Base-by-base conservation (phyloP, 805 yeast species). In the Scheffersomyces spartinae region DNA sequence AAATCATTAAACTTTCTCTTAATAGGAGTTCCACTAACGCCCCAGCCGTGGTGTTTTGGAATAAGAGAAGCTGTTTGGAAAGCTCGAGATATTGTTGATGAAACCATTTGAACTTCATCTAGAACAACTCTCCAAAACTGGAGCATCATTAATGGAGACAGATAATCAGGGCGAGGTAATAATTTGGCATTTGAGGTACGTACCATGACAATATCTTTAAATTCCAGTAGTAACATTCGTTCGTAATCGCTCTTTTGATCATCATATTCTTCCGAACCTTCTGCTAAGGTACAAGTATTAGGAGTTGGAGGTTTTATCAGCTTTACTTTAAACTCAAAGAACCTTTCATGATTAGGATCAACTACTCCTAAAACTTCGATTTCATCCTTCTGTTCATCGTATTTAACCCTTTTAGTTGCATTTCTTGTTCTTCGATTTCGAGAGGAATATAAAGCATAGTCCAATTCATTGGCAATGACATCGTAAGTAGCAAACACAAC, bases 91-190 rank as follows among this genome's bases (percentile, higher is more conserved):
- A 72, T 63, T 13, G 76, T 76, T 3, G 69, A 65, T 6, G 83
- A 74, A 3, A 91, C 79, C 86, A 86, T 81, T 51, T 91, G 98
- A 2, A 83, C 97, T 47, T 91, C 98, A 54, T 91, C 98, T 19
- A 91, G 52, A 0, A 88, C 68, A 2, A 91, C 80, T 28, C 98
- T 61, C 84, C 93, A 83, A 49, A 88, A 91, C 38, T 88, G 84
- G 7, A 80, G 50, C 22, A 79, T 54, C 51, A 84, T 78, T 13
- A 91, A 54, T 0, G 96, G 95, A 0, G 95, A 83, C 2, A 83
- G 73, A 40, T 77, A 75, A 38, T 75, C 79, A 28, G n/a, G n/a
- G n/a, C n/a, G n/a, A n/a, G n/a, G n/a, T n/a, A n/a, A n/a, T n/a
- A n/a, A n/a, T n/a, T n/a, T n/a, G n/a, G n/a, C n/a, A n/a, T n/a